Conservation (phyloP, 371 early-diverging fungal genomes). For the Mortierella sp. region DNA sequence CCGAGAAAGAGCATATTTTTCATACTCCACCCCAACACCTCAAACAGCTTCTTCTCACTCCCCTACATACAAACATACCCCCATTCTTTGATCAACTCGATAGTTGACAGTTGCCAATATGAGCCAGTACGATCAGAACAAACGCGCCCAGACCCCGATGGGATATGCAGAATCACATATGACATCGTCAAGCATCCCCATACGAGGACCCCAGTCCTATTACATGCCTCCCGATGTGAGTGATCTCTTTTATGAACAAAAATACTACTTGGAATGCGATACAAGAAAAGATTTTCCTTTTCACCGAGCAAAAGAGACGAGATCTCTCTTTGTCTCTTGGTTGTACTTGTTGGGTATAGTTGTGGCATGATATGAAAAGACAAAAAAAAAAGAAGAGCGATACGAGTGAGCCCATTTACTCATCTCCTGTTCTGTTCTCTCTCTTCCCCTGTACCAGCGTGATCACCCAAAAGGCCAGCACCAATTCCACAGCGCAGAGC, state of each 20-base stretch:
- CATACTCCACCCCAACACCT: no score
- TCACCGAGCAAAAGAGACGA: no score
- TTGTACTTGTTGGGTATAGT: no score
- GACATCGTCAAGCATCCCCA: background rate
- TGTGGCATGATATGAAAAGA: no score
- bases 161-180: slow-evolving; percentile 4
- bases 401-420: background rate
- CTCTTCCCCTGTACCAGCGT: slow-evolving; percentile 10
- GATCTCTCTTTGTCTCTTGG: no score
- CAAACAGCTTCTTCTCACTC: no score
- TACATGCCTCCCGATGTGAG: slow-evolving; percentile 8
- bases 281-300: background rate
- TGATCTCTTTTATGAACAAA: background rate
- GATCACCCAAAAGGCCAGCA: slow-evolving; percentile 24
- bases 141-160: slow-evolving; percentile 2
- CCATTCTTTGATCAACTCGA: no score
- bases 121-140: slow-evolving; percentile 8
- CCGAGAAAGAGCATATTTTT: no score
- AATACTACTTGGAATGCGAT: background rate
- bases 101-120: no score
- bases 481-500: slow-evolving; percentile 10
- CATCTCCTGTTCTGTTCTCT: background rate
- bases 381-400: no score
- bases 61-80: no score
- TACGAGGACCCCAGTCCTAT: background rate